These are phyloP conservation scores for Calonectria pseudoreteaudii DNA, from an alignment of 2,329 filamentous ascomycete species.

Conservation along the genomic window DNA sequence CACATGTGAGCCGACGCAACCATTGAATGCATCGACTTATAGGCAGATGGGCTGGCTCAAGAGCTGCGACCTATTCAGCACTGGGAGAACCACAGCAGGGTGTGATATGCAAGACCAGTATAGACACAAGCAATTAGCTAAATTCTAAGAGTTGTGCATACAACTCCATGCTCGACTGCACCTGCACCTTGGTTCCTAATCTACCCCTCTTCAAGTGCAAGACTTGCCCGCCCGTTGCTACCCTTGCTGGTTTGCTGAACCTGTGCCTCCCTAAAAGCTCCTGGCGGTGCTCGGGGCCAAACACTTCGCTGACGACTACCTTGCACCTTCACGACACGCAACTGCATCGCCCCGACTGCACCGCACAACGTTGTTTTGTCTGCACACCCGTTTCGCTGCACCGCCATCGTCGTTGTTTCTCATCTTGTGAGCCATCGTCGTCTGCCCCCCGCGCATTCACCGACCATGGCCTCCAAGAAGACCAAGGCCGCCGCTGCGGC, in stretches of 20 bases:
- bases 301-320: constrained; percentile 36
- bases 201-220: neutral
- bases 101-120: neutral
- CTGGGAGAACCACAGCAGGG: neutral
- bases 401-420: neutral
- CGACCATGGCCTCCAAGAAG: constrained; percentile 70
- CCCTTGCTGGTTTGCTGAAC: constrained; percentile 35
- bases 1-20: neutral
- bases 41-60: neutral
- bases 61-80: neutral
- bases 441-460: constrained; percentile 16
- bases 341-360: constrained; percentile 25
- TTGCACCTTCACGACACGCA: constrained; percentile 16
- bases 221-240: constrained; percentile 7
- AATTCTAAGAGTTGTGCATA: neutral
- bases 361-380: neutral
- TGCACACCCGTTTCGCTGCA: neutral
- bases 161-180: neutral
- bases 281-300: constrained; percentile 29
- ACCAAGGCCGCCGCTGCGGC: constrained; percentile 63
- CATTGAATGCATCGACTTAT: constrained; percentile 15
- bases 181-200: neutral
- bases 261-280: constrained; percentile 18
- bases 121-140: neutral
- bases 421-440: constrained; percentile 15